A percentile compares a stretch with the other conserved stretches of the same genome.
phyloP scores from a whole-genome alignment of 2,329 filamentous ascomycete species.

The Lomentospora prolificans region DNA sequence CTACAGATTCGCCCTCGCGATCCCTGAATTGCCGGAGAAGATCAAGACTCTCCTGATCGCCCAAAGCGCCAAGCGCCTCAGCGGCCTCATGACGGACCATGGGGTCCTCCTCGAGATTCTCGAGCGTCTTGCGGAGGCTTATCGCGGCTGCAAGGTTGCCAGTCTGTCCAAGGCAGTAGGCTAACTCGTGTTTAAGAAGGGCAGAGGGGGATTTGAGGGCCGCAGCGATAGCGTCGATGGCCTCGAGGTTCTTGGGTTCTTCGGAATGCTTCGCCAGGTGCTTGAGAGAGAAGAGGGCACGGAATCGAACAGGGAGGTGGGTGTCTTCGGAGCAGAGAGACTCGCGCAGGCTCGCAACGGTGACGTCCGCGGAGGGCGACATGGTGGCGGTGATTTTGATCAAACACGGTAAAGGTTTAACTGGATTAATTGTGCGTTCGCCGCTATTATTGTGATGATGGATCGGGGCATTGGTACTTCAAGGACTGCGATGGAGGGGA shows the following conservation, averaged over 20 bases:
- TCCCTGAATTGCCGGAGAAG: constrained; percentile 67
- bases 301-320: constrained; percentile 81
- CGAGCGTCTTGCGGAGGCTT: constrained; percentile 62
- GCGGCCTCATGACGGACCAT: constrained; percentile 98
- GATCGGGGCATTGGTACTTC: not conserved
- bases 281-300: constrained; percentile 95
- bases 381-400: not conserved
- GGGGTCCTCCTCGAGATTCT: constrained; percentile 71
- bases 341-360: constrained; percentile 57
- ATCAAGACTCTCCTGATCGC: constrained; percentile 62
- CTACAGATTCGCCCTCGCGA: constrained; percentile 62
- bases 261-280: constrained; percentile 66
- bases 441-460: not conserved
- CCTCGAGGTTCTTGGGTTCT: constrained; percentile 42
- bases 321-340: constrained; percentile 72
- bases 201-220: constrained; percentile 78
- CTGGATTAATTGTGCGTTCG: not conserved
- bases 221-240: constrained; percentile 75
- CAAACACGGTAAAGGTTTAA: not conserved
- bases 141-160: constrained; percentile 65
- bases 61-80: constrained; percentile 84
- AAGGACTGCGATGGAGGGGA: not conserved
- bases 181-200: constrained; percentile 89
- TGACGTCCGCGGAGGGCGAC: constrained; percentile 18
- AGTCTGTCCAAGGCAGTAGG: constrained; percentile 92